Percentiles rank a stretch among this genome's conserved stretches.
Conservation (phyloP, 768 basidiomycete genomes). For the Auricularia cornea region DNA sequence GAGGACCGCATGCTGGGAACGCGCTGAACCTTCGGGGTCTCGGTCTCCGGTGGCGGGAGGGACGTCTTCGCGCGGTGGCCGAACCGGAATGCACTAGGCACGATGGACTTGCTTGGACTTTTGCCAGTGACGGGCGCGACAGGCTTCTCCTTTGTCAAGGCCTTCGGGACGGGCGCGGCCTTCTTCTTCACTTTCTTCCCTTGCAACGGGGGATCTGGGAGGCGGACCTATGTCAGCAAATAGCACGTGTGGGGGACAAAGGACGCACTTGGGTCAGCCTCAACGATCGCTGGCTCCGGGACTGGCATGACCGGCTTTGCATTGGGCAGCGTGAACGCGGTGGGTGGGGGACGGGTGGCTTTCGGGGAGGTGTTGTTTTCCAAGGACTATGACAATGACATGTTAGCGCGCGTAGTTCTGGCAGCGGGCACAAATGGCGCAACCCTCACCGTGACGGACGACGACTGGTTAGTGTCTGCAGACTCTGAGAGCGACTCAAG, state of each 20-base stretch:
- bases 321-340: background rate
- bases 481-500: background rate
- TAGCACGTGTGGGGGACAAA: background rate
- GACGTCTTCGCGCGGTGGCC: background rate
- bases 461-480: background rate
- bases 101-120: background rate
- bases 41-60: background rate
- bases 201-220: background rate
- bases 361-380: no score
- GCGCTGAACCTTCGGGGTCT: background rate
- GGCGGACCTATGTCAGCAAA: background rate
- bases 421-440: background rate
- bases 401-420: no score
- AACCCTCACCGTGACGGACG: background rate
- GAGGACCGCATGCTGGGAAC: background rate
- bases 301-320: background rate
- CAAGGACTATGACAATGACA: no score
- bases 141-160: background rate
- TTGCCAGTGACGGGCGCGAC: background rate
- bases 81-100: background rate
- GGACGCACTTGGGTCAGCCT: background rate
- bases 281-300: background rate
- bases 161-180: background rate
- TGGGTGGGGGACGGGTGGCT: no score
- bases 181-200: background rate